A percentile compares a stretch with the other conserved stretches of the same genome.
phyloP scores from a whole-genome alignment of 306 rosid genomes.

The Cucurbita moschata region DNA sequence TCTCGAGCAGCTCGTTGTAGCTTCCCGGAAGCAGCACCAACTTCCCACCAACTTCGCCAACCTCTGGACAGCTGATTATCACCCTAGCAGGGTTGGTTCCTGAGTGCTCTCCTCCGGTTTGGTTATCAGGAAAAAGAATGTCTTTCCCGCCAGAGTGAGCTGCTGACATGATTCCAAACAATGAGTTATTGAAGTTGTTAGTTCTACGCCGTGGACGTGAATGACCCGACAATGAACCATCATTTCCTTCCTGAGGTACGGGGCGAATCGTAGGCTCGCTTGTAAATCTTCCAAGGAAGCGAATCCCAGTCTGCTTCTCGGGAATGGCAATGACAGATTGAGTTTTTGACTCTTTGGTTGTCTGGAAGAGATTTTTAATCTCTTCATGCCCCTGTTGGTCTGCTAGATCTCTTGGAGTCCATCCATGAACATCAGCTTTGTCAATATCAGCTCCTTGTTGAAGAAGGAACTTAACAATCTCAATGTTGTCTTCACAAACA shows the following conservation, averaged over 20 bases:
- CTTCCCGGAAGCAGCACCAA: constrained; percentile 59
- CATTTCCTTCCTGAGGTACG: constrained; percentile 18
- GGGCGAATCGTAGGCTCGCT: constrained; percentile 65
- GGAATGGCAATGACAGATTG: constrained; percentile 21
- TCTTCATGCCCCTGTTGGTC: constrained; percentile 75
- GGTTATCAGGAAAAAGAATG: constrained; percentile 8
- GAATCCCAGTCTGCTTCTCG: constrained; percentile 19
- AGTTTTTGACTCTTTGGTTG: constrained; percentile 20
- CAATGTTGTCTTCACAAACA: constrained; percentile 50
- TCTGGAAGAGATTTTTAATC: constrained; percentile 41
- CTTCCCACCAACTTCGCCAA: constrained; percentile 40
- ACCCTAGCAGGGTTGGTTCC: constrained; percentile 29
- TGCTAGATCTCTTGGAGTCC: constrained; percentile 70
- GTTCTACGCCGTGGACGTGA: constrained; percentile 50
- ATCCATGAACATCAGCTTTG: constrained; percentile 36
- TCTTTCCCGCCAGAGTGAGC: constrained; percentile 41
- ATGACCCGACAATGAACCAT: constrained; percentile 23
- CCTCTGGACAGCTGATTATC: constrained; percentile 55
- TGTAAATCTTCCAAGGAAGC: constrained; percentile 44
- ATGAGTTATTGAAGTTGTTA: constrained; percentile 54
- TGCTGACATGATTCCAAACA: constrained; percentile 70
- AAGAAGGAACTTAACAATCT: constrained; percentile 49
- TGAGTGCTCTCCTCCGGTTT: constrained; percentile 12
- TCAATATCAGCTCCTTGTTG: constrained; percentile 52
- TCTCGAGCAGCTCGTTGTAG: constrained; percentile 49